These are phyloP conservation scores for Dactylellina cionopaga DNA, from an alignment of 2,329 filamentous ascomycete genomes.

Conservation along the genomic window DNA sequence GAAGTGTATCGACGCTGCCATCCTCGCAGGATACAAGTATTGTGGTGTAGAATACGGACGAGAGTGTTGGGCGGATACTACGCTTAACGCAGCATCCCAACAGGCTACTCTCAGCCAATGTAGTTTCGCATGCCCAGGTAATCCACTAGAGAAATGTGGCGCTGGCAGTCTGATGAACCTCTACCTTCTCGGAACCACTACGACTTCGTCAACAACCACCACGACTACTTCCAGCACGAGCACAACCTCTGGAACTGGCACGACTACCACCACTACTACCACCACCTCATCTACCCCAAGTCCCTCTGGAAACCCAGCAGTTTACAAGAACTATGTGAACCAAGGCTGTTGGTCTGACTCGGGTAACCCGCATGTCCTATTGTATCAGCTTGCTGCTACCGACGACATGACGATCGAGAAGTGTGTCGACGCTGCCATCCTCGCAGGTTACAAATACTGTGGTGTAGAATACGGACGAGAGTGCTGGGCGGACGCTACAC, in stretches of 20 bases:
- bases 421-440: slow-evolving; percentile 39
- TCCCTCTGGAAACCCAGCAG: slow-evolving; percentile 13
- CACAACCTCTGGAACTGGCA: no score
- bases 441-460: slow-evolving; percentile 56
- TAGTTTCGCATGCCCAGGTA: slow-evolving; percentile 59
- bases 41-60: slow-evolving; percentile 58
- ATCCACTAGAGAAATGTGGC: slow-evolving; percentile 61
- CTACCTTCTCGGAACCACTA: slow-evolving; percentile 52
- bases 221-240: slow-evolving; percentile 52
- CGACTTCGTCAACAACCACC: slow-evolving; percentile 46
- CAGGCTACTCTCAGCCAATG: slow-evolving; percentile 36
- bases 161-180: slow-evolving; percentile 60
- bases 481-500: slow-evolving; percentile 55
- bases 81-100: slow-evolving; percentile 43
- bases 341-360: slow-evolving; percentile 28
- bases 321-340: slow-evolving; percentile 32
- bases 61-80: slow-evolving; percentile 56
- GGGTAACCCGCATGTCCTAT: neutral
- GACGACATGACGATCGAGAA: slow-evolving; percentile 42
- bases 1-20: slow-evolving; percentile 44
- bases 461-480: slow-evolving; percentile 57
- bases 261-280: slow-evolving; percentile 4
- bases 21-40: slow-evolving; percentile 55
- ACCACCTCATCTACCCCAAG: slow-evolving; percentile 8
- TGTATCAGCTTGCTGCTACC: slow-evolving; percentile 2